A percentile compares a stretch with the other conserved stretches of the same genome.
These are phyloP conservation scores for Fraxinus greggii DNA, from an alignment of 305 asterid genomes.

Conservation along the genomic window DNA sequence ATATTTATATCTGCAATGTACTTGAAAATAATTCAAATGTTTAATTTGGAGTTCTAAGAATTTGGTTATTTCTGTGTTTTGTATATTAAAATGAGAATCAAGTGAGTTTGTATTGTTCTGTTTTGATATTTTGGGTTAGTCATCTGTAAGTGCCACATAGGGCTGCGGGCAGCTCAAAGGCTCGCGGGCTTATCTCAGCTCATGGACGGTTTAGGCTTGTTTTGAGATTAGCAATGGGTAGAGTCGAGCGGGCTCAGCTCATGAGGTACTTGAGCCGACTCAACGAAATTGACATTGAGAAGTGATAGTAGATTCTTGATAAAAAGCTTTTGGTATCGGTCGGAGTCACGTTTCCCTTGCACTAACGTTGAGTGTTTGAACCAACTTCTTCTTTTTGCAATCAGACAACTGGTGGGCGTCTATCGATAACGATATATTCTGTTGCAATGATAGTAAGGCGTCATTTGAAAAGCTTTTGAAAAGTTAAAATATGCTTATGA, in stretches of 20 bases:
- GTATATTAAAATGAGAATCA: constrained; percentile 24
- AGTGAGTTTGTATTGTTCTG: not conserved
- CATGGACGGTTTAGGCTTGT: not conserved
- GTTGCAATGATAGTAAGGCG: not conserved
- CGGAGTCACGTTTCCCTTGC: not conserved
- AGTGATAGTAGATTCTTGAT: not conserved
- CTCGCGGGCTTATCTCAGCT: not conserved
- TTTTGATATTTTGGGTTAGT: not conserved
- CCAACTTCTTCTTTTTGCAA: not conserved
- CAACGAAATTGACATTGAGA: not conserved
- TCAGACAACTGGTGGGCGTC: not conserved
- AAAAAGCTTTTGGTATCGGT: not conserved
- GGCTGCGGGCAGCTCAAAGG: not conserved
- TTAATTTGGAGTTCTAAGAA: not conserved
- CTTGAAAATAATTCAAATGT: constrained; percentile 26
- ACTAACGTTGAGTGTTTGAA: not conserved
- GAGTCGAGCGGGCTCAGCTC: not conserved
- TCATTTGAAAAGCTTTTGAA: not conserved
- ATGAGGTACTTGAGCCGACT: not conserved
- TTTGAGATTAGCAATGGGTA: not conserved
- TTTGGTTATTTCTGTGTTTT: constrained; percentile 11
- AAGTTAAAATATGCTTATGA: not conserved
- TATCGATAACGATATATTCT: not conserved
- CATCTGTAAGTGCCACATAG: not conserved
- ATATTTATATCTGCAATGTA: not conserved